Conservation (phyloP, 495 filamentous ascomycete species). For the Xylaria cubensis region DNA sequence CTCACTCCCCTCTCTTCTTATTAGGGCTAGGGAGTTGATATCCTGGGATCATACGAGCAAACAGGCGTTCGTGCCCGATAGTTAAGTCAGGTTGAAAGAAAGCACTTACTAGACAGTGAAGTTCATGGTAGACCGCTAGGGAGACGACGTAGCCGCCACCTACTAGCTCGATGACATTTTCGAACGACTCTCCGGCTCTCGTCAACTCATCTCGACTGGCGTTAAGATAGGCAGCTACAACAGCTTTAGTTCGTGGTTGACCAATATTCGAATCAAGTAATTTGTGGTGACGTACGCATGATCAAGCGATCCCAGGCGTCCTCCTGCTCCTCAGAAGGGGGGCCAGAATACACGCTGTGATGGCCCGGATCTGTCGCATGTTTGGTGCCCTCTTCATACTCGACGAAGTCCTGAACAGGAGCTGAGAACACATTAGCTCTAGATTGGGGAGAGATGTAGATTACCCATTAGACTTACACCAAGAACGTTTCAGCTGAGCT, state of each 20-base stretch:
- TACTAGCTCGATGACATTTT: background rate
- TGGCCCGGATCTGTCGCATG: background rate
- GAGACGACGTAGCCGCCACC: background rate
- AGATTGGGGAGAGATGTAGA: background rate
- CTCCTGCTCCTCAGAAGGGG: background rate
- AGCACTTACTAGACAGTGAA: background rate
- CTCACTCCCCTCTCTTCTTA: background rate
- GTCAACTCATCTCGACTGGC: background rate
- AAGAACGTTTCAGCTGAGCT: background rate
- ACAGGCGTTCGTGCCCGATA: background rate
- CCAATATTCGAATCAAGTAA: background rate
- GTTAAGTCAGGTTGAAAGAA: background rate
- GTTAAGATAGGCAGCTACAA: background rate
- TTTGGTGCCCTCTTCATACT: background rate
- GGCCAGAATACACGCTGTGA: background rate
- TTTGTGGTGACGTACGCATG: background rate
- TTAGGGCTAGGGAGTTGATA: background rate
- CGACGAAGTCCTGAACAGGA: background rate
- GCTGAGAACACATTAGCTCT: background rate
- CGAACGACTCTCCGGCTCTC: background rate
- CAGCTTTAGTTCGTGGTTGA: background rate
- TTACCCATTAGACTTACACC: background rate
- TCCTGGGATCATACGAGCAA: background rate
- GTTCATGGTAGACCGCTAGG: background rate
- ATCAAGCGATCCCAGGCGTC: background rate